A percentile compares a stretch with the other conserved stretches of the same genome.
Conservation (phyloP, 169 alveolate species). For the Plasmodium blacklocki region DNA sequence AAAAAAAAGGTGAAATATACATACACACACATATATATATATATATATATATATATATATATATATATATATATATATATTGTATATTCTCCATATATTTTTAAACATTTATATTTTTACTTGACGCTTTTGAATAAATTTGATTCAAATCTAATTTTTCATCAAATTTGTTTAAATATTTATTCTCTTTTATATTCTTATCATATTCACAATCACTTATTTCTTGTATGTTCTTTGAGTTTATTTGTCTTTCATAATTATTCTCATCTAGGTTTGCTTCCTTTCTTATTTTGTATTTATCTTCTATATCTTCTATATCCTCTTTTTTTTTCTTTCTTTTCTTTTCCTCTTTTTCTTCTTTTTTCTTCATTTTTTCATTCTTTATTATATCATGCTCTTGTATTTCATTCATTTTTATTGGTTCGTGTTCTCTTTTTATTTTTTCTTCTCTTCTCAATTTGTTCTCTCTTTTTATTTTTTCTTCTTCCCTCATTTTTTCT, state of each 20-base stretch:
- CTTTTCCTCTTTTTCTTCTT: background rate
- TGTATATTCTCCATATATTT: background rate
- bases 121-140: constrained; percentile 32
- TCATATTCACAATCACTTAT: background rate
- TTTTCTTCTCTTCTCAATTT: background rate
- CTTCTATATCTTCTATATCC: too few relatives aligned
- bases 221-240: constrained; percentile 1
- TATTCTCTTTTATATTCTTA: constrained; percentile 7
- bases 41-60: background rate
- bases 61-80: background rate
- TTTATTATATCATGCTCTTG: background rate
- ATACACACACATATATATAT: background rate
- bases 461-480: background rate
- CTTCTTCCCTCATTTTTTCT: background rate
- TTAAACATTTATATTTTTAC: background rate
- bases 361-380: background rate
- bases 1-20: background rate
- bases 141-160: constrained; percentile 49
- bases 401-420: background rate
- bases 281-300: too few relatives aligned
- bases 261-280: background rate
- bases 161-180: constrained; percentile 29
- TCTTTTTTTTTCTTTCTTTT: background rate
- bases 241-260: background rate
- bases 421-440: background rate